phyloP scores from a whole-genome alignment of 208 protist genomes.

The Leptomonas seymouri region DNA sequence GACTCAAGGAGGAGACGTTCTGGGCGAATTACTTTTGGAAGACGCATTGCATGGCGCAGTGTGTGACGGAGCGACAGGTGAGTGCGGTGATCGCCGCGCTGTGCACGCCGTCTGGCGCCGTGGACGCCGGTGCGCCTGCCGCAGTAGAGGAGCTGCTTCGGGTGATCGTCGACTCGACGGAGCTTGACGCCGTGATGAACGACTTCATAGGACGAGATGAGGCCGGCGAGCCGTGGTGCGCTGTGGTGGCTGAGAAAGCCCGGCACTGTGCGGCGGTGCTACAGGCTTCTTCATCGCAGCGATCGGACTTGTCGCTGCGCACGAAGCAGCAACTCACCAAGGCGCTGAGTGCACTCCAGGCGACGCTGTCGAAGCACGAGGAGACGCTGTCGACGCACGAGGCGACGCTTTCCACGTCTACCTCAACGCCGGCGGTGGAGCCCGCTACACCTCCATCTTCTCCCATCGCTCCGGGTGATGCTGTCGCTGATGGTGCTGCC shows the following conservation, averaged over 20 bases:
- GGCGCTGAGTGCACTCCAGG: conserved; percentile 1
- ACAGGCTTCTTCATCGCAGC: neutral
- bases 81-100: conserved; percentile 59
- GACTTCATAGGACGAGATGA: conserved; percentile 48
- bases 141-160: conserved; percentile 34
- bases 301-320: conserved; percentile 2
- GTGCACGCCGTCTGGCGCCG: conserved; percentile 45
- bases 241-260: conserved; percentile 23
- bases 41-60: conserved; percentile 61
- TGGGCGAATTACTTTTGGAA: conserved; percentile 91
- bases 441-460: neutral
- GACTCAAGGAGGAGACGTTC: conserved; percentile 74
- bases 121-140: neutral
- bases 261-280: conserved; percentile 26
- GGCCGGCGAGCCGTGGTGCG: conserved; percentile 30
- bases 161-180: conserved; percentile 42
- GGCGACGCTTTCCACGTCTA: neutral
- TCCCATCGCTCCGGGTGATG: neutral
- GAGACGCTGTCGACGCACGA: conserved; percentile 14
- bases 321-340: conserved; percentile 8
- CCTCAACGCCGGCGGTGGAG: conserved; percentile 1
- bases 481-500: neutral
- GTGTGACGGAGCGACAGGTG: conserved; percentile 65
- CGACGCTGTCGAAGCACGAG: conserved; percentile 15
- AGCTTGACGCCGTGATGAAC: conserved; percentile 50